These are phyloP conservation scores for Solanum verrucosum DNA, from an alignment of 257 asterid genomes.

Conservation along the genomic window DNA sequence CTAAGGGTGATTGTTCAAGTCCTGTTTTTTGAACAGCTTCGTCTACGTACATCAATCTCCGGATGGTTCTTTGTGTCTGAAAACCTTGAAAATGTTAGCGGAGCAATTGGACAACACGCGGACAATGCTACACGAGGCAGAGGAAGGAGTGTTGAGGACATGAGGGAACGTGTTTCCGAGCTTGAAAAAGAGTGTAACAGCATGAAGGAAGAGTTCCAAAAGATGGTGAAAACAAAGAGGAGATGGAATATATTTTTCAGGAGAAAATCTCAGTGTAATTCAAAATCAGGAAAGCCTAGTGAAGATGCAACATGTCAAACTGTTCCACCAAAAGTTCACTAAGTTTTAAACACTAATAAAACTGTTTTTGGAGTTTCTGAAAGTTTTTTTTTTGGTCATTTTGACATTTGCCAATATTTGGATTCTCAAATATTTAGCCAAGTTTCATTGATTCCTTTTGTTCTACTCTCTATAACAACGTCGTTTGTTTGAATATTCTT, in stretches of 20 bases:
- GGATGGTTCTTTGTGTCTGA: constrained; percentile 82
- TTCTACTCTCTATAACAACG: neutral
- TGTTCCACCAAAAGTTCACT: neutral
- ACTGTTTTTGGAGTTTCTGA: neutral
- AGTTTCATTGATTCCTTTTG: neutral
- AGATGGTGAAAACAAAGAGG: constrained; percentile 45
- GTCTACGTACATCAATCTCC: constrained; percentile 73
- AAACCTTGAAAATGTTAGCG: constrained; percentile 51
- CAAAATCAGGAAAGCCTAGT: constrained; percentile 10
- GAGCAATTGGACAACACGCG: constrained; percentile 12
- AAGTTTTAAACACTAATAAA: neutral
- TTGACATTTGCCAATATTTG: neutral
- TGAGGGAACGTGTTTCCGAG: constrained; percentile 66
- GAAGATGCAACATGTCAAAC: constrained; percentile 1
- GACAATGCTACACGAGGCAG: constrained; percentile 1
- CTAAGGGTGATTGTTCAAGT: constrained; percentile 84
- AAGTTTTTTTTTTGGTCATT: neutral
- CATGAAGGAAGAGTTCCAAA: constrained; percentile 66
- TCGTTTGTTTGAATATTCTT: neutral
- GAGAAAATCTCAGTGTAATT: constrained; percentile 31
- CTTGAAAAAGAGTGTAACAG: constrained; percentile 76
- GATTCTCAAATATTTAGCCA: neutral
- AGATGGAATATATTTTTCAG: constrained; percentile 77
- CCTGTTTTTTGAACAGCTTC: constrained; percentile 78
- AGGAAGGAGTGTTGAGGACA: constrained; percentile 32